phyloP scores from a whole-genome alignment of 371 early-diverging fungal genomes.

The Mortierella sp. region DNA sequence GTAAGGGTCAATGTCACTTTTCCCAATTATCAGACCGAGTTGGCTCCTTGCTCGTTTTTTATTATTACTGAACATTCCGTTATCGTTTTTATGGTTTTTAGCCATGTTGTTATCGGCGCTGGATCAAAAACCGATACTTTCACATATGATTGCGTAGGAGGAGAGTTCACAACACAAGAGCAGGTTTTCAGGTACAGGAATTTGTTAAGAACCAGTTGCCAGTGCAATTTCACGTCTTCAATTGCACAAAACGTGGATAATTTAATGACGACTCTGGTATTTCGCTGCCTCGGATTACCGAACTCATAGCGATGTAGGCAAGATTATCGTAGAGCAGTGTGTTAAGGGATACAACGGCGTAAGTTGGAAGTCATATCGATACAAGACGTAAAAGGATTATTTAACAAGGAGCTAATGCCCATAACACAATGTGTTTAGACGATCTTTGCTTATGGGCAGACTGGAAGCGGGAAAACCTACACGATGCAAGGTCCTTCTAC shows the following conservation, averaged over 20 bases:
- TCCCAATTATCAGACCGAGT: too few species aligned
- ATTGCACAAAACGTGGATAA: neutral
- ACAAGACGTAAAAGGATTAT: neutral
- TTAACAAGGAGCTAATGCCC: neutral
- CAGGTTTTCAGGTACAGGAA: constrained; percentile 61
- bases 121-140: constrained; percentile 64
- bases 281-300: neutral
- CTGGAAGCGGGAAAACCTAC: constrained; percentile 93
- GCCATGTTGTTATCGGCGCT: constrained; percentile 31
- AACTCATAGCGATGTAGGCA: constrained; percentile 61
- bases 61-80: neutral
- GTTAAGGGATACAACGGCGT: constrained; percentile 85
- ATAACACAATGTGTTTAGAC: constrained; percentile 54
- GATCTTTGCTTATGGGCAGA: constrained; percentile 91
- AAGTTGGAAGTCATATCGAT: neutral
- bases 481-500: constrained; percentile 80
- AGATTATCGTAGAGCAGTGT: constrained; percentile 79
- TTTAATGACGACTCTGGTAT: neutral
- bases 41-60: too few species aligned
- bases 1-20: constrained; percentile 15
- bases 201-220: neutral
- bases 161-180: constrained; percentile 56
- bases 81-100: constrained; percentile 4
- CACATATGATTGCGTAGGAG: constrained; percentile 70
- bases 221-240: neutral